Conservation (phyloP, 1,284 basidiomycete genomes). For the Ustilago lituana region DNA sequence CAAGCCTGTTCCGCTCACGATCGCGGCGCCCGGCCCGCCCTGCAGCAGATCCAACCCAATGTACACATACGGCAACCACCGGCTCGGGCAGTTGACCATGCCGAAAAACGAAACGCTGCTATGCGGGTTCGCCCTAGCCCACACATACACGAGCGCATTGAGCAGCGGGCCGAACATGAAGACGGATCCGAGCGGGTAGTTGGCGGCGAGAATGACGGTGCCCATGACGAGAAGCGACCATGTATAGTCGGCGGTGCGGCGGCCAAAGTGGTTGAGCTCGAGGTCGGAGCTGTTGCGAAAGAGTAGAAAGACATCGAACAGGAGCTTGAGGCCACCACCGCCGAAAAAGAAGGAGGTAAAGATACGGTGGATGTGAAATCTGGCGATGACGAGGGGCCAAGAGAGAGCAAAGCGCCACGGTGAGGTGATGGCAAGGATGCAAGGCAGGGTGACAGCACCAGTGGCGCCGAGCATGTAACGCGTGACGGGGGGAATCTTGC, state of each 20-base stretch:
- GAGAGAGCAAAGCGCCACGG: conserved; percentile 74
- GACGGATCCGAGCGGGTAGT: conserved; percentile 74
- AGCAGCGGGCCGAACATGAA: conserved; percentile 77
- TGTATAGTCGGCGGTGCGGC: conserved; percentile 55
- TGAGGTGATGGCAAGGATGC: conserved; percentile 73
- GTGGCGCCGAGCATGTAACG: conserved; percentile 76
- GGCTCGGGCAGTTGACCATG: conserved; percentile 70
- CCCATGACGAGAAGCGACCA: conserved; percentile 58
- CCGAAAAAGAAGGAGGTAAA: conserved; percentile 82
- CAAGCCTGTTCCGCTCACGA: conserved; percentile 75
- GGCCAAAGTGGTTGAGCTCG: conserved; percentile 52
- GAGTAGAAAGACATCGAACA: conserved; percentile 59
- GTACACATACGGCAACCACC: conserved; percentile 77
- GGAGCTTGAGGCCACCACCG: conserved; percentile 60
- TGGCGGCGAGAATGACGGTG: conserved; percentile 69
- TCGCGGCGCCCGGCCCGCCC: conserved; percentile 74
- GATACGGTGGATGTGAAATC: conserved; percentile 77
- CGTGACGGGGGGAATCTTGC: conserved; percentile 85
- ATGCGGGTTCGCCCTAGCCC: conserved; percentile 47
- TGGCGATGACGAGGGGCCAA: conserved; percentile 70
- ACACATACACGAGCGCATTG: conserved; percentile 71
- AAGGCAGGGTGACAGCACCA: conserved; percentile 74
- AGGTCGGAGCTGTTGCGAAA: conserved; percentile 55
- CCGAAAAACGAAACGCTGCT: conserved; percentile 57
- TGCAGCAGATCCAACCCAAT: conserved; percentile 77